phyloP scores from a whole-genome alignment of 768 basidiomycete genomes.

The Tephrocybe sp. region DNA sequence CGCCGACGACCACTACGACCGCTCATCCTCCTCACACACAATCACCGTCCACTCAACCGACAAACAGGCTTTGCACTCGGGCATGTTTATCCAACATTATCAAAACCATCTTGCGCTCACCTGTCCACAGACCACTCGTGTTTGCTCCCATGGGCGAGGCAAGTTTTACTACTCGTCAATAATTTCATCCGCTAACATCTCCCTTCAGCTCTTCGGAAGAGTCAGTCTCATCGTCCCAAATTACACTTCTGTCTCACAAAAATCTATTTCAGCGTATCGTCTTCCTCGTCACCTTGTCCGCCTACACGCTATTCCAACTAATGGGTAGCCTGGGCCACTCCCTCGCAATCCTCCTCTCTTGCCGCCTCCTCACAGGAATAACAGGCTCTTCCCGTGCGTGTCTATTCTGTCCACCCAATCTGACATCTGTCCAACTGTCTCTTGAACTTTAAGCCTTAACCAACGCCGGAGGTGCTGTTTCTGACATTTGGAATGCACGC shows the following conservation, averaged over 20 bases:
- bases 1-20: too few species aligned
- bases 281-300: constrained; percentile 50
- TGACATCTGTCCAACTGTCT: not conserved
- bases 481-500: constrained; percentile 56
- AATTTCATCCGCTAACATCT: not conserved
- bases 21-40: too few species aligned
- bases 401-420: constrained; percentile 1
- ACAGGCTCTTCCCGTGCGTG: constrained; percentile 54
- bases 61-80: constrained; percentile 61
- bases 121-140: constrained; percentile 51
- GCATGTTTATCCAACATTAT: constrained; percentile 26
- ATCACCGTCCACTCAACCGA: too few species aligned
- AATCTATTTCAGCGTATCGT: constrained; percentile 40
- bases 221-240: constrained; percentile 28
- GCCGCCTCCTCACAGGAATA: constrained; percentile 55
- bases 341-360: constrained; percentile 44
- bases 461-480: constrained; percentile 55
- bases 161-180: constrained; percentile 19
- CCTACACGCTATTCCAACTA: constrained; percentile 53
- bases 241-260: constrained; percentile 1
- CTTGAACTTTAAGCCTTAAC: constrained; percentile 42
- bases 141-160: constrained; percentile 61
- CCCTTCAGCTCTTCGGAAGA: constrained; percentile 47
- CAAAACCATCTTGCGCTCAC: too few species aligned
- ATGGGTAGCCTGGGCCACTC: constrained; percentile 51